Percentiles rank a stretch among this genome's conserved stretches.
phyloP scores from a whole-genome alignment of 2,329 filamentous ascomycete genomes.

The Epichloe festucae region DNA sequence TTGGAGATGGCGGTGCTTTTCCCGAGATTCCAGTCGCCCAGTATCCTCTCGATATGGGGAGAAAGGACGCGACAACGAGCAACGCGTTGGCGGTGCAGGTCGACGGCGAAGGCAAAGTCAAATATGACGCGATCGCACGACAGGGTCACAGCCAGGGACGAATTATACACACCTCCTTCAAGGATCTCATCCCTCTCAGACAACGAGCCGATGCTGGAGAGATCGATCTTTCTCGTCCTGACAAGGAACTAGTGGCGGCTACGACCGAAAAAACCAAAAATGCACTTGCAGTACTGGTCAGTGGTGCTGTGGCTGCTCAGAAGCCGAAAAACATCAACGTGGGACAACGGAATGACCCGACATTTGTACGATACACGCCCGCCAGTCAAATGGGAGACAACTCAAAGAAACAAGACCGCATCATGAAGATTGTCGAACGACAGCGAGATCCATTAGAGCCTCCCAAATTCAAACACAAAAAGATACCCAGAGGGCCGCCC shows the following conservation, averaged over 20 bases:
- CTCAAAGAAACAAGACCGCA: constrained; percentile 78
- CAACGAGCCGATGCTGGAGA: constrained; percentile 90
- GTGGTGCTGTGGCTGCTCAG: constrained; percentile 77
- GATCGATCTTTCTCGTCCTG: constrained; percentile 73
- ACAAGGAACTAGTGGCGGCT: constrained; percentile 68
- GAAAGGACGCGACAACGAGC: constrained; percentile 57
- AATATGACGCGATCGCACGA: constrained; percentile 88
- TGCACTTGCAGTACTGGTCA: constrained; percentile 70
- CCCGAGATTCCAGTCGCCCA: constrained; percentile 89
- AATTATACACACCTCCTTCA: constrained; percentile 90
- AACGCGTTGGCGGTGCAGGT: constrained; percentile 91
- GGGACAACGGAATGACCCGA: constrained; percentile 69
- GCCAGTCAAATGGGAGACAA: constrained; percentile 92
- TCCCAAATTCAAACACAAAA: constrained; percentile 98
- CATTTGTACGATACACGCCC: constrained; percentile 90
- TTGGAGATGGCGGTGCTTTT: constrained; percentile 90
- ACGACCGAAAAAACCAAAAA: constrained; percentile 82
- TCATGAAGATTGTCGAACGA: constrained; percentile 95
- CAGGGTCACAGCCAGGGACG: constrained; percentile 75
- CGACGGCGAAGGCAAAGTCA: constrained; percentile 81
- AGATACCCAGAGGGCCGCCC: constrained; percentile 85
- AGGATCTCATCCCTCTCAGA: constrained; percentile 85
- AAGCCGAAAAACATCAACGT: constrained; percentile 91
- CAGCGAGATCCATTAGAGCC: constrained; percentile 94
- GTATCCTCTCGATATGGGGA: constrained; percentile 91